These are phyloP conservation scores for Cryptococcus deneoformans DNA, from an alignment of 1,284 basidiomycete species.

Conservation along the genomic window DNA sequence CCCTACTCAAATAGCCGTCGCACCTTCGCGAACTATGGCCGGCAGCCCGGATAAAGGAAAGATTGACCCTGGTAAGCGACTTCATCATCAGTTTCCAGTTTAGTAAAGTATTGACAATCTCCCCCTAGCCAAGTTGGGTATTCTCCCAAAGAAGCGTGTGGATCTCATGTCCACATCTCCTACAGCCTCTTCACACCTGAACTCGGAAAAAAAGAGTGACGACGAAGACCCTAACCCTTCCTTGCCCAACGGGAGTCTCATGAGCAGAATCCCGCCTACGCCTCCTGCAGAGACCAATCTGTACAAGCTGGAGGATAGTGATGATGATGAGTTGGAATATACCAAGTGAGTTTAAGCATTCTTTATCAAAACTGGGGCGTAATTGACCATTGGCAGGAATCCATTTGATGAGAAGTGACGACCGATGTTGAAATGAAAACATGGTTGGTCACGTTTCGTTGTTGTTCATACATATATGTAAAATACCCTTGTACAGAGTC, in stretches of 20 bases:
- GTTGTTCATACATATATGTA: no score
- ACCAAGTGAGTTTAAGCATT: constrained; percentile 36
- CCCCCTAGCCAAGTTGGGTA: constrained; percentile 44
- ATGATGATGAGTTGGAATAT: constrained; percentile 49
- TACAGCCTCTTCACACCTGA: constrained; percentile 5
- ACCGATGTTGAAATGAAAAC: background rate
- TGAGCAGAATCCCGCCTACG: constrained; percentile 40
- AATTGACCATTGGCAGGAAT: constrained; percentile 24
- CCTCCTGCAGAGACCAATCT: constrained; percentile 28
- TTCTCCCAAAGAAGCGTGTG: constrained; percentile 49
- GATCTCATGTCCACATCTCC: constrained; percentile 43
- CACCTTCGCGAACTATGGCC: background rate
- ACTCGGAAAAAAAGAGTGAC: constrained; percentile 28
- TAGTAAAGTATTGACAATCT: background rate
- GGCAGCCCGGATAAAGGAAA: constrained; percentile 37
- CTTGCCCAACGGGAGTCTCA: constrained; percentile 29
- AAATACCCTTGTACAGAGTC: no score
- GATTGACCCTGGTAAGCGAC: constrained; percentile 46
- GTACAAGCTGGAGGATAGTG: constrained; percentile 42
- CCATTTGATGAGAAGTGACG: constrained; percentile 44
- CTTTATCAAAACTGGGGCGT: background rate
- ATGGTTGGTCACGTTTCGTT: no score
- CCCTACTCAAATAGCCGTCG: background rate
- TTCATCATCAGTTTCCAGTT: background rate
- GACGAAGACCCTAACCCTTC: constrained; percentile 23